Conservation (phyloP, 2,329 filamentous ascomycete genomes). For the Phoma sp. region DNA sequence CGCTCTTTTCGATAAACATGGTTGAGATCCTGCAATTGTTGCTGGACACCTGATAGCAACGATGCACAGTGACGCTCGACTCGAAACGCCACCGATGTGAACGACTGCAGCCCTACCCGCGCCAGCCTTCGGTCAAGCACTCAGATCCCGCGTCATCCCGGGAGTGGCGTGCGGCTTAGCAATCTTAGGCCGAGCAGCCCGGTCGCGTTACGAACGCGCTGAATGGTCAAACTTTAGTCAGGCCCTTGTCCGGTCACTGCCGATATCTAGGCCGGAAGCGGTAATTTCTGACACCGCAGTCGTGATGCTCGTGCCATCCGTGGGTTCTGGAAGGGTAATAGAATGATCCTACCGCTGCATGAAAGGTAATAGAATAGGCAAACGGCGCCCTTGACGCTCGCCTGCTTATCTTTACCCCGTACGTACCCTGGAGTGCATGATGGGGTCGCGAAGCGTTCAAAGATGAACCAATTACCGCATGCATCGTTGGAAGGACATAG, state of each 20-base stretch:
- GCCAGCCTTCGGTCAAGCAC: constrained; percentile 27
- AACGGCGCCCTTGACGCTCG: constrained; percentile 10
- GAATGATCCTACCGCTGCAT: neutral
- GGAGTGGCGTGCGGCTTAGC: constrained; percentile 27
- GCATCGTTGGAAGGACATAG: neutral
- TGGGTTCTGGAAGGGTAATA: constrained; percentile 21
- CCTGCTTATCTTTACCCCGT: constrained; percentile 8
- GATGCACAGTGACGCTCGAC: constrained; percentile 8
- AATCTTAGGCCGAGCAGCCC: constrained; percentile 18
- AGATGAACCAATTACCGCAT: constrained; percentile 9
- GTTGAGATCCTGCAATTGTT: neutral
- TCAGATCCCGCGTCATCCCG: constrained; percentile 25
- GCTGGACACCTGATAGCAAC: neutral
- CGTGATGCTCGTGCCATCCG: constrained; percentile 12
- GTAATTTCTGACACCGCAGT: constrained; percentile 24
- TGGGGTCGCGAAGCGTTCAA: neutral
- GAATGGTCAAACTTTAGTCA: too few relatives aligned
- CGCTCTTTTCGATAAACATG: neutral
- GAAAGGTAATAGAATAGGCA: constrained; percentile 11
- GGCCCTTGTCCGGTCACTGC: constrained; percentile 19
- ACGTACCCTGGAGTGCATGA: constrained; percentile 13
- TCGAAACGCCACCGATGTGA: constrained; percentile 4
- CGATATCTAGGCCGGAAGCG: constrained; percentile 17
- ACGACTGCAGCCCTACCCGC: constrained; percentile 18
- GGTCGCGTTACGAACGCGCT: constrained; percentile 2